Conservation (phyloP, 139 green algal species). For the Ettlia oleoabundans region DNA sequence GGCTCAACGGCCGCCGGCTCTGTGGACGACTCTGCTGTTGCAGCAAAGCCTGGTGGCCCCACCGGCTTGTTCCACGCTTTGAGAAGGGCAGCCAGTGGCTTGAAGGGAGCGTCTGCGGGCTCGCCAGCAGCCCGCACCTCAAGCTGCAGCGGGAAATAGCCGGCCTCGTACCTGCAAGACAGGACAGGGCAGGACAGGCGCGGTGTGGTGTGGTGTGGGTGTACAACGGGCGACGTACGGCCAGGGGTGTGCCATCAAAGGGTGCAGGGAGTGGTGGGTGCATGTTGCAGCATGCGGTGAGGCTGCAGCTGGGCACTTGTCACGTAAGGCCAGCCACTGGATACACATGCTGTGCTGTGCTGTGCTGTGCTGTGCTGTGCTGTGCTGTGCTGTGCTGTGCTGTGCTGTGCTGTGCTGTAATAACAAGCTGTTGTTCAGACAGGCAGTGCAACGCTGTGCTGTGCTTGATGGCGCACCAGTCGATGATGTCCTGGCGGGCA, state of each 20-base stretch:
- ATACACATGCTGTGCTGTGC: no score
- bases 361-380: no score
- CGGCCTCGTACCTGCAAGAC: slow-evolving; percentile 51
- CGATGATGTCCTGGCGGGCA: slow-evolving; percentile 74
- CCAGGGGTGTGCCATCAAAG: no score
- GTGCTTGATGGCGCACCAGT: slow-evolving; percentile 64
- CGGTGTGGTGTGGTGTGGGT: no score
- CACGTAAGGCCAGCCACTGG: no score
- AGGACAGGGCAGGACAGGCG: no score
- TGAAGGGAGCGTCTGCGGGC: slow-evolving; percentile 52
- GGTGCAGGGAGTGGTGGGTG: background rate
- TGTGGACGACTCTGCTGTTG: background rate
- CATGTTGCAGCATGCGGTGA: background rate
- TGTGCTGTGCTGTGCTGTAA: no score
- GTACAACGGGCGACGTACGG: no score
- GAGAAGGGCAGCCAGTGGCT: slow-evolving; percentile 57
- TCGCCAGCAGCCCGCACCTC: slow-evolving; percentile 54
- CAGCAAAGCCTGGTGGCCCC: slow-evolving; percentile 40
- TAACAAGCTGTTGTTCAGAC: background rate
- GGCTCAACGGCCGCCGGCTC: background rate
- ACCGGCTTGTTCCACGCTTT: slow-evolving; percentile 52
- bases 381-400: no score
- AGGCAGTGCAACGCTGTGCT: background rate
- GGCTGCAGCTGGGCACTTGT: background rate
- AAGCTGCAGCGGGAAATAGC: slow-evolving; percentile 82